Base-by-base conservation (phyloP, 164 flowering plant species). In the Stephania japonica region DNA sequence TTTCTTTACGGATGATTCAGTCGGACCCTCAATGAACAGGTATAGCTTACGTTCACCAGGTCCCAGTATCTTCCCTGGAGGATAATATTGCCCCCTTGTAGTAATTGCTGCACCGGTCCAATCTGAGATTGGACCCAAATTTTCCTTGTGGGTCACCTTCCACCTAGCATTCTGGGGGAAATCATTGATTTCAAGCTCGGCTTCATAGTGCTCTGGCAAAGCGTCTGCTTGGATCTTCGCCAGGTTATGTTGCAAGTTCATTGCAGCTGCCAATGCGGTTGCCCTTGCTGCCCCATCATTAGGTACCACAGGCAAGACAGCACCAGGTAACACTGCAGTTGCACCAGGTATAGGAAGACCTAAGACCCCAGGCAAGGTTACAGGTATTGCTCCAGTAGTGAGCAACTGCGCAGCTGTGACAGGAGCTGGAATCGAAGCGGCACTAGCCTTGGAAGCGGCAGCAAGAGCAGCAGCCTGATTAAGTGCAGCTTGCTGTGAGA, bases 91-190 rank as follows among this genome's bases (percentile, higher is more conserved):
- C 9, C 98, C 99, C 81, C 99, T 85, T 13, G 99, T 93, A 16
- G 99, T 95, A 77, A 95, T 93, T 49, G 99, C 97, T 56, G 99
- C 97, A 67, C 99, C 99, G 49, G 97, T 92, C 93, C 93, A 93
- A n/a, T 95, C 99, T 5, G 94, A 90, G 65, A 95, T 95, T 13
- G 98, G 97, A 65, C 96, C 98, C 84, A 93, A 81, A 13, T 97
- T 95, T 78, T 95, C 99, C 83, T 95, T 95, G 85, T 93, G 98
- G 56, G 98, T 95, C 41, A 93, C 98, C 83, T 89, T 95, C 99
- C 99, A 93, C n/a, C 98, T 86, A 77, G 98, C 98, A 87, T 93
- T 92, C 82, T 95, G 99, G 4, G 98, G 99, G 75, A 93, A 95
- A 74, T 95, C 98, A 71, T 92, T 94, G 26, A 92, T 95, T 81